Evolutionary conservation across 176 grass and related monocot species (phyloP), one percentile per base, ranked within the genome.

Genomic region (Oryza meyeriana): DNA sequence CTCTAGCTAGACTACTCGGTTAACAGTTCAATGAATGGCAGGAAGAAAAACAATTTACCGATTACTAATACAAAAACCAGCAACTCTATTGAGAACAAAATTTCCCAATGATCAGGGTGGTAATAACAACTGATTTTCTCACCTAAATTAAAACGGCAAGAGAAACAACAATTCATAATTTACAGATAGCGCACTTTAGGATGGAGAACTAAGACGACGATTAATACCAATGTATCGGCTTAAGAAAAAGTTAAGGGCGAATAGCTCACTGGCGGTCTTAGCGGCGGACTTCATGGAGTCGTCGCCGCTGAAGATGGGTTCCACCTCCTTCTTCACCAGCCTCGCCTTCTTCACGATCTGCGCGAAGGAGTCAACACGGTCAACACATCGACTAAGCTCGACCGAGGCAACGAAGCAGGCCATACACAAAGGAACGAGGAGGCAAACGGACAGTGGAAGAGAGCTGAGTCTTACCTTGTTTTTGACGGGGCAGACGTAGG

Each of bases 281-380:
- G 86, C 40, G 55, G 74, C 88, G 42, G 66, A 69, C 72, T 92
- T 87, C 90, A 87, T 73, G n/a, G 77, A 83, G 28, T 90, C 90
- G 0, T 41, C 3, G 12, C 72, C 81, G 34, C 76, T 85, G 76
- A 93, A 93, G 52, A 96, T 92, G 61, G 92, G 84, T 35, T 89
- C 86, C 62, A 91, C 71, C 81, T 94, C 86, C 69, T 94, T 94
- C 86, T 82, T 90, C 44, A 72, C 74, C 47, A 97, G 14, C 40
- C 8, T 72, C 41, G 80, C 73, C 86, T 87, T 94, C 88, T 76
- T 94, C 40, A 89, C 90, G 34, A 97, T 92, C 95, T 97, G 77
- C 58, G 31, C 28, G 24, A 61, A 14, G 14, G 6, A 34, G 14
- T 35, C 36, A 86, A 41, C 27, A 24, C 10, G 25, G 47, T 67